phyloP scores from a whole-genome alignment of 2,329 filamentous ascomycete genomes.

The Coniella vitis region DNA sequence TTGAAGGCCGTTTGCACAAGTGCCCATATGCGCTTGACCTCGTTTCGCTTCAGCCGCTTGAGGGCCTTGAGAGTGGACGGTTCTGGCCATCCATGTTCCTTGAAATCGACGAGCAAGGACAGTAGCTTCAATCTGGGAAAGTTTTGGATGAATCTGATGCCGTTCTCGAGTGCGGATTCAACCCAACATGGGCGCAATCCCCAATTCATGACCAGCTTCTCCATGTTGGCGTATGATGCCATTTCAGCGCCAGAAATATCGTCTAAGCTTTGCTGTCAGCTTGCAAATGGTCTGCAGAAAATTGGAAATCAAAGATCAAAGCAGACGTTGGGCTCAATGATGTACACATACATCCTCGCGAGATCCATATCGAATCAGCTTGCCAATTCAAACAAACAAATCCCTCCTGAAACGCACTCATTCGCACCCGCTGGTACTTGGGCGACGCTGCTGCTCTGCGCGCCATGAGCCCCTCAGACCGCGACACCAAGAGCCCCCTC shows the following conservation, averaged over 20 bases:
- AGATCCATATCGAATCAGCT: conserved; percentile 15
- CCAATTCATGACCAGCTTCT: conserved; percentile 18
- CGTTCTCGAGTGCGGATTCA: conserved; percentile 13
- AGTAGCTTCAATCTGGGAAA: conserved; percentile 13
- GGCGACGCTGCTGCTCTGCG: not conserved
- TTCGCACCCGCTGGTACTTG: conserved; percentile 10
- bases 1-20: conserved; percentile 10
- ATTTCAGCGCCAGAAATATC: conserved; percentile 11
- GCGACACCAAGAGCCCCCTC: conserved; percentile 9
- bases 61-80: conserved; percentile 8
- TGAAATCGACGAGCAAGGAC: conserved; percentile 16
- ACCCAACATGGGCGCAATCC: conserved; percentile 17
- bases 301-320: too few species aligned
- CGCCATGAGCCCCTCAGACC: not conserved
- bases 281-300: too few species aligned
- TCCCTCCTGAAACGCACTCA: conserved; percentile 5
- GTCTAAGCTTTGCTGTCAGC: too few species aligned
- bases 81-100: conserved; percentile 15
- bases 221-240: conserved; percentile 6
- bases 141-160: conserved; percentile 10
- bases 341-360: conserved; percentile 11
- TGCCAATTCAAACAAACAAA: conserved; percentile 16
- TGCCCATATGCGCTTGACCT: conserved; percentile 15
- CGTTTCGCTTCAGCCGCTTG: conserved; percentile 10
- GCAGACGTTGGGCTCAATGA: not conserved